Conservation (phyloP, 129 eudicot genomes). For the Sambucus nigra region DNA sequence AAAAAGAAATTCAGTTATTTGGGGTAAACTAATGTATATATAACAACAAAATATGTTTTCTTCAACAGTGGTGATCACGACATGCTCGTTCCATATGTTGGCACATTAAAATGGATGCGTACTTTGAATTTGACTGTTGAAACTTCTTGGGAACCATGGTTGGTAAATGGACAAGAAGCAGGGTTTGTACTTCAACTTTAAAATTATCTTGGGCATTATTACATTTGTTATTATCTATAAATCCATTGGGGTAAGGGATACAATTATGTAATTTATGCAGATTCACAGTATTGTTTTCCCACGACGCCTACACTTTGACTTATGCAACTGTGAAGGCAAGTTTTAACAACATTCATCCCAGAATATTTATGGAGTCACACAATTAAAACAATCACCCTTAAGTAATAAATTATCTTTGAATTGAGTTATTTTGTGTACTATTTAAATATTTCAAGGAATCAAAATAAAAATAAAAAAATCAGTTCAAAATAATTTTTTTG, state of each 20-base stretch:
- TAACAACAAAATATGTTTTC: no score
- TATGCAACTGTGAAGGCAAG: conserved; percentile 33
- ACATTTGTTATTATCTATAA: background rate
- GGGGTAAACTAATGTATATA: no score
- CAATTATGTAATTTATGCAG: background rate
- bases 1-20: no score
- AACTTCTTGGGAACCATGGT: conserved; percentile 31
- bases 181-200: conserved; percentile 18
- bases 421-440: no score
- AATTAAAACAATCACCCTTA: no score
- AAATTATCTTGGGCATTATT: background rate
- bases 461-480: no score
- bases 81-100: conserved; percentile 18
- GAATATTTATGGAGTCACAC: no score
- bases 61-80: conserved; percentile 34
- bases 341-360: no score
- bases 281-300: conserved; percentile 4
- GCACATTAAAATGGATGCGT: conserved; percentile 21
- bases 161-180: conserved; percentile 21
- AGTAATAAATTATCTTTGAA: no score
- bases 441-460: no score
- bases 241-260: no score
- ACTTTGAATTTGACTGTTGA: conserved; percentile 4
- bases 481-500: no score
- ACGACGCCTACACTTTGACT: conserved; percentile 5